Base-by-base conservation (phyloP, 257 asterid genomes). In the Solanum sejunctum region DNA sequence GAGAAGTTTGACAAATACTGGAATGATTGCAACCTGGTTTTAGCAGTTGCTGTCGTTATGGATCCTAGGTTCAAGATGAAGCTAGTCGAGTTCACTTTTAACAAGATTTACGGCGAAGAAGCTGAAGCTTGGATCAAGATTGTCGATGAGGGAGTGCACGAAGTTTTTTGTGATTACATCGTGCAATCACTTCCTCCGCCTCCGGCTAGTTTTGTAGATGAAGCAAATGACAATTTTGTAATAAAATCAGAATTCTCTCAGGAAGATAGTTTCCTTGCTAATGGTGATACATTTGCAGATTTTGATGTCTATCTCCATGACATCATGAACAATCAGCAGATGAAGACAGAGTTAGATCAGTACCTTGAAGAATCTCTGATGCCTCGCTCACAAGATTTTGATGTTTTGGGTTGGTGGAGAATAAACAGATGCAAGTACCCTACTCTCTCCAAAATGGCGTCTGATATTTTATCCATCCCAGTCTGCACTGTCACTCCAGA, bases 351-450 rank as follows among this genome's bases (percentile, higher is more conserved):
- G 60, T 51, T 96, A 78, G 98, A 91, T 64, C 92, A 84, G 58
- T 92, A 94, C 84, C 90, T 94, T 10, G 93, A 90, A 82, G 98
- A 92, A 84, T 36, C 92, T 4, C 84, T 89, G 78, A 17, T 92
- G 84, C 97, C 97, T 61, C 93, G 93, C 8, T 90, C 80, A 16
- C 97, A 95, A 61, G 97, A 90, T 71, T 92, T 97, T 11, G 98
- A 97, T 85, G 98, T 91, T 11, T 54, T 97, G 89, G 95, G 94
- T 18, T 97, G 99, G 99, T 97, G 99, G 99, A 92, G 85, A 80
- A 70, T 60, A 9, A 91, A 92, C 52, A 87, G 89, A 73, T 23
- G 39, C 7, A 91, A 87, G 86, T 96, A 93, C 87, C 98, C 98
- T 2, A 91, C 89, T 41, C 79, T 96, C 41, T 90, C 97, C 1